Conservation (phyloP, 2,329 filamentous ascomycete genomes). For the Aureobasidium sp. region DNA sequence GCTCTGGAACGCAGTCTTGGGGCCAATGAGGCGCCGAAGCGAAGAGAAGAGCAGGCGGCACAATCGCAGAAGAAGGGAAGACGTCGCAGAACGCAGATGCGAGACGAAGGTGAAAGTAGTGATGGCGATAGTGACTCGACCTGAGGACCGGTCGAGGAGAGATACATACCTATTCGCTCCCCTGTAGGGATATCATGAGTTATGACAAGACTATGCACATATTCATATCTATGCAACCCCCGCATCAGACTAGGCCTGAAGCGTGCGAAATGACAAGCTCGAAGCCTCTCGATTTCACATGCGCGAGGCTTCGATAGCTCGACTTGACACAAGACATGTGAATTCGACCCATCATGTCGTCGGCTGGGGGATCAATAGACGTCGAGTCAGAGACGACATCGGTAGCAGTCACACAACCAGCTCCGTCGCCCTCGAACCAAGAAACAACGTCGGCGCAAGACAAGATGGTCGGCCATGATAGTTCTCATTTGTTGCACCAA, state of each 20-base stretch:
- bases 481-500: background rate
- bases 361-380: background rate
- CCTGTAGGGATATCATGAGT: background rate
- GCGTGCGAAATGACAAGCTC: background rate
- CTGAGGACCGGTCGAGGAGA: background rate
- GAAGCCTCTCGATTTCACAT: slow-evolving; percentile 4
- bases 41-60: background rate
- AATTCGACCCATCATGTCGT: background rate
- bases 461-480: background rate
- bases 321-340: background rate
- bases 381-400: background rate
- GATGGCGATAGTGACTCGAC: slow-evolving; percentile 13
- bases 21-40: slow-evolving; percentile 7
- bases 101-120: background rate
- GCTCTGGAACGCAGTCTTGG: slow-evolving; percentile 27
- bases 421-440: background rate
- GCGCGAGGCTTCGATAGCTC: background rate
- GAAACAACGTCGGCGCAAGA: background rate
- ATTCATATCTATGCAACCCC: background rate
- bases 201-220: background rate
- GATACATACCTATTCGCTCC: background rate
- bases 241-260: background rate
- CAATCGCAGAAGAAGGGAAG: background rate
- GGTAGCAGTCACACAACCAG: background rate
- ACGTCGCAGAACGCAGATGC: background rate